Percentiles rank a stretch among this genome's conserved stretches.
phyloP scores from a whole-genome alignment of 1,139 yeast genomes.

The Arxiozyma slooffiae region DNA sequence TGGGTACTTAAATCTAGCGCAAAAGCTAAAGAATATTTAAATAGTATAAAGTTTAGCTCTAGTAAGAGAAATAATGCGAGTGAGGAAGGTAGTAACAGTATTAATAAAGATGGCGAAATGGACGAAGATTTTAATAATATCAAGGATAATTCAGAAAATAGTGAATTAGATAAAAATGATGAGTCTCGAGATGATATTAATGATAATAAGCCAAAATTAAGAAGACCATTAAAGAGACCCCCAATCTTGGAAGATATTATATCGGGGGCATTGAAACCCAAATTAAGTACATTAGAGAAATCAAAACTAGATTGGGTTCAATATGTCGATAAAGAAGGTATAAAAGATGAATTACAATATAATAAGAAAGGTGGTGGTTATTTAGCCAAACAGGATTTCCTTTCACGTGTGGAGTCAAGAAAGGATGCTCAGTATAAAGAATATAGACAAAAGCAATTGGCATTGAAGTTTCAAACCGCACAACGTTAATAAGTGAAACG shows the following conservation, averaged over 20 bases:
- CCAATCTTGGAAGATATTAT: slow-evolving; percentile 67
- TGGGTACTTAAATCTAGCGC: slow-evolving; percentile 69
- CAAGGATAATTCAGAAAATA: neutral
- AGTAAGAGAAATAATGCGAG: neutral
- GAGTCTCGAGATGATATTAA: neutral
- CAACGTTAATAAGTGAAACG: slow-evolving; percentile 1
- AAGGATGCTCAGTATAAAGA: slow-evolving; percentile 54
- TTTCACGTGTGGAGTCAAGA: slow-evolving; percentile 62
- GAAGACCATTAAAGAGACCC: slow-evolving; percentile 51
- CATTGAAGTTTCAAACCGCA: slow-evolving; percentile 18
- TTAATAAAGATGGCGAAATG: slow-evolving; percentile 16
- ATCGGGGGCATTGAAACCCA: slow-evolving; percentile 49
- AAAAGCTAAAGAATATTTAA: slow-evolving; percentile 74
- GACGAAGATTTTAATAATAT: neutral
- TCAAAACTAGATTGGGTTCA: slow-evolving; percentile 93
- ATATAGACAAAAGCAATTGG: slow-evolving; percentile 37
- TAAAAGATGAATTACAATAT: slow-evolving; percentile 67
- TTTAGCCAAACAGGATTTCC: slow-evolving; percentile 83
- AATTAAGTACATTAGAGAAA: slow-evolving; percentile 84
- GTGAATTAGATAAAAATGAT: neutral
- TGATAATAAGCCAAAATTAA: slow-evolving; percentile 17
- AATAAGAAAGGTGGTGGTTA: slow-evolving; percentile 76
- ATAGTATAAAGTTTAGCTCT: slow-evolving; percentile 37
- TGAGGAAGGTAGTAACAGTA: neutral
- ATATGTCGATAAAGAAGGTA: slow-evolving; percentile 78